Base-by-base conservation (phyloP, 2,329 filamentous ascomycete genomes). In the Xylogone sp. region DNA sequence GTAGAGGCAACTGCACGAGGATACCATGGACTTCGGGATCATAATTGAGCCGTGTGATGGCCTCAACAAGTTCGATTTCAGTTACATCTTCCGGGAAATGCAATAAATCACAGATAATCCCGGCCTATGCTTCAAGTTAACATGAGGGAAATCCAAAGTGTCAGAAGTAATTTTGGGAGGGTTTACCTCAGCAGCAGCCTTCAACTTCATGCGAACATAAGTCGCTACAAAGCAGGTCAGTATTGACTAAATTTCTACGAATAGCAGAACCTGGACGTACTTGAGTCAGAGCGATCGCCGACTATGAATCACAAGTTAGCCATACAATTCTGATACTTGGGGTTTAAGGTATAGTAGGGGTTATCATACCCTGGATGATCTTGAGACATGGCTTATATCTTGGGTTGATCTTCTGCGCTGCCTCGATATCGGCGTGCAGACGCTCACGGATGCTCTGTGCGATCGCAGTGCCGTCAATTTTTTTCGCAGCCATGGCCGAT, bases 181-280 rank as follows among this genome's bases (percentile, higher is more conserved):
- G 46, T 74, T 62, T 75, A 91, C 88, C 81, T 97, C 94, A 69
- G 89, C 78, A 53, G 94, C 94, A 59, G 94, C 94, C 81, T 97
- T 99, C 66, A 97, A 76, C 78, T 99, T 99, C 94, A 99, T 99
- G 74, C 92, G 92, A 73, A 99, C 93, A 88, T 99, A 99, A 48
- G 93, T 97, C 66, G 86, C 88, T 93, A 57, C 52, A 53, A 53
- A 57, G 62, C 69, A 62, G 70, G 65, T 69, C 64, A 66, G 61
- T 52, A 54, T 59, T 49, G 55, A 46, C 53, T 22, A 50, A 21
- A n/a, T 45, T 16, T 8, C 16, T 18, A 19, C 8, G n/a, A 27
- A 49, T 18, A 22, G 22, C 43, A 44, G 42, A 29, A 50, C 52
- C 27, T 10, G 24, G 29, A 72, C 85, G 68, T 79, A 95, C 89